These are phyloP conservation scores for Flaveria floridana DNA, from an alignment of 140 eudicot species.

Conservation along the genomic window DNA sequence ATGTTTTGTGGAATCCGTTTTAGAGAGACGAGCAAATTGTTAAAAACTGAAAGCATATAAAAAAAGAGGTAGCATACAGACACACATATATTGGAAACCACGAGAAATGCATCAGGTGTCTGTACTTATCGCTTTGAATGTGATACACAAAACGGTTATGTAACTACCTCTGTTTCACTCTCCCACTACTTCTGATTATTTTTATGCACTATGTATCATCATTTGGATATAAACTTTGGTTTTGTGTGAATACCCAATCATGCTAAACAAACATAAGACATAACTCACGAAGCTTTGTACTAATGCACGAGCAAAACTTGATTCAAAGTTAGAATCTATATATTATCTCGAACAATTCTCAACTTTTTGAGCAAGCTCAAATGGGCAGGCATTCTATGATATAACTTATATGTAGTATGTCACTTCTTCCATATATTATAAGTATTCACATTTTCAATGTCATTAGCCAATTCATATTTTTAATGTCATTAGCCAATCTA, in stretches of 20 bases:
- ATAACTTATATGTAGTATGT: background rate
- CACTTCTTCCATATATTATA: background rate
- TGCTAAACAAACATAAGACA: background rate
- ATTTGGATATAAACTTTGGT: background rate
- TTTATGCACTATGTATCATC: background rate
- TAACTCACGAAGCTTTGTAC: background rate
- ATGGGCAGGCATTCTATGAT: background rate
- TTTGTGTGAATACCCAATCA: background rate
- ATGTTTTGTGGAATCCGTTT: background rate
- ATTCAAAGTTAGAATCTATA: background rate
- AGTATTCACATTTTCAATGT: conserved; percentile 3
- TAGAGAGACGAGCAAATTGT: too few species aligned
- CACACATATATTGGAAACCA: background rate
- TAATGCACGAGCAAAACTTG: background rate
- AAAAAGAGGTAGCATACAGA: too few species aligned
- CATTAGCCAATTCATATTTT: too few species aligned
- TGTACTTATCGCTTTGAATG: too few species aligned
- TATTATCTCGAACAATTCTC: background rate
- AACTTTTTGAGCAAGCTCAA: background rate
- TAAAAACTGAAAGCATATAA: too few species aligned
- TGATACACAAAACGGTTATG: background rate
- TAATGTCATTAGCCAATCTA: conserved; percentile 12
- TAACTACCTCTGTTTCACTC: background rate
- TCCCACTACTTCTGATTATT: background rate
- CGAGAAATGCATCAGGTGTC: background rate